These are phyloP conservation scores for Cladosporium sp. DNA, from an alignment of 2,329 filamentous ascomycete genomes.

Conservation along the genomic window DNA sequence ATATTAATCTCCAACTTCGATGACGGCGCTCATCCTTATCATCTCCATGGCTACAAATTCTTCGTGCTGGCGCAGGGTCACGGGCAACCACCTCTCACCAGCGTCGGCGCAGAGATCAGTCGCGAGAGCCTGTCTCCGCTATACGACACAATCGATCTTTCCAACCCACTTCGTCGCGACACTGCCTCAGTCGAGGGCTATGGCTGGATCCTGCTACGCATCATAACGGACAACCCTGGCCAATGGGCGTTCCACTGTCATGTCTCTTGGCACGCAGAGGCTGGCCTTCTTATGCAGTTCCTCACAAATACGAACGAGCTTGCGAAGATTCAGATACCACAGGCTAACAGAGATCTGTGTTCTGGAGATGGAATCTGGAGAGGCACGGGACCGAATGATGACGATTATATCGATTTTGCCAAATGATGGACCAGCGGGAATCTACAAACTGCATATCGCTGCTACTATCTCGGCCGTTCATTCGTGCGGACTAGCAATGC, in stretches of 20 bases:
- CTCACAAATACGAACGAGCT: constrained; percentile 52
- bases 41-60: constrained; percentile 41
- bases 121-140: constrained; percentile 32
- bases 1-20: constrained; percentile 40
- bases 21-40: constrained; percentile 39
- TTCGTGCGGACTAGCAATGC: background rate
- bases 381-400: constrained; percentile 54
- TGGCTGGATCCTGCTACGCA: constrained; percentile 56
- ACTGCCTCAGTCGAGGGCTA: constrained; percentile 56
- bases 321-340: constrained; percentile 45
- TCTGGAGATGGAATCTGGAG: constrained; percentile 47
- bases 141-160: constrained; percentile 38
- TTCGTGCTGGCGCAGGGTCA: constrained; percentile 39
- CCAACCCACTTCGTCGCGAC: constrained; percentile 52
- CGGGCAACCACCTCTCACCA: constrained; percentile 34
- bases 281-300: constrained; percentile 62
- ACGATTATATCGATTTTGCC: constrained; percentile 32
- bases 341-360: constrained; percentile 50
- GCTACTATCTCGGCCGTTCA: background rate
- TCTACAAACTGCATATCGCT: background rate
- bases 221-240: constrained; percentile 59
- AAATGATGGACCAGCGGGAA: constrained; percentile 4
- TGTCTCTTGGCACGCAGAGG: constrained; percentile 59
- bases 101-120: constrained; percentile 26
- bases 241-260: constrained; percentile 62